phyloP scores from a whole-genome alignment of 352 stramenopile species.

The Aphanomyces stellatus region DNA sequence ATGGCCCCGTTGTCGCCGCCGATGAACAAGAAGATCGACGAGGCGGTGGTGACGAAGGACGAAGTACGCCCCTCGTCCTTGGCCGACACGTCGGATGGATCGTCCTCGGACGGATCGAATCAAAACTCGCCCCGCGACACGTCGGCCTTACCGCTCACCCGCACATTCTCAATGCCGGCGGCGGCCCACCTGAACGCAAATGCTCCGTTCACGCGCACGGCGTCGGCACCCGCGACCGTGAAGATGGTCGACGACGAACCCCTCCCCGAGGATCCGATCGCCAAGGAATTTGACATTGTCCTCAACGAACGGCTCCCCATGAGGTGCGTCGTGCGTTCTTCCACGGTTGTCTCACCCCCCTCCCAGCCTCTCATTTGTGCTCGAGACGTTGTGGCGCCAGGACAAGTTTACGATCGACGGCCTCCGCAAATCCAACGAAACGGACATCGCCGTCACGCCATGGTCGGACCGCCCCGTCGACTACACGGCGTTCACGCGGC shows the following conservation, averaged over 20 bases:
- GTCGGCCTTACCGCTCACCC: neutral
- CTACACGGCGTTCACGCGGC: constrained; percentile 46
- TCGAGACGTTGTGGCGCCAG: constrained; percentile 13
- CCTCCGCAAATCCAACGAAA: constrained; percentile 29
- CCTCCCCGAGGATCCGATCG: neutral
- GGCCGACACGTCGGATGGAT: neutral
- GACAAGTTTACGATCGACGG: constrained; percentile 13
- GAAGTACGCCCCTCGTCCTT: neutral
- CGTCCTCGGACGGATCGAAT: neutral
- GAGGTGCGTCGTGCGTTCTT: too few relatives aligned
- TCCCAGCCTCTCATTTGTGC: constrained; percentile 11
- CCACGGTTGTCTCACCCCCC: too few relatives aligned
- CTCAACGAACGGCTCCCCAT: constrained; percentile 57
- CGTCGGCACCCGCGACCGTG: neutral
- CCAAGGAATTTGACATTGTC: constrained; percentile 58
- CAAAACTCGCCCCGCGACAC: neutral
- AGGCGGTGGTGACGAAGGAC: neutral
- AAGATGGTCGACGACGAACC: neutral
- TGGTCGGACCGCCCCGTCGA: constrained; percentile 35
- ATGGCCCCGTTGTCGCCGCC: neutral
- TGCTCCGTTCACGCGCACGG: constrained; percentile 1
- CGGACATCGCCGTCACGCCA: constrained; percentile 39
- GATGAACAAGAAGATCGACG: neutral
- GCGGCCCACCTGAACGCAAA: neutral
- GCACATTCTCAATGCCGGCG: neutral